These are phyloP conservation scores for Vitis hybrid DNA, from an alignment of 177 flowering plant genomes.

Conservation along the genomic window DNA sequence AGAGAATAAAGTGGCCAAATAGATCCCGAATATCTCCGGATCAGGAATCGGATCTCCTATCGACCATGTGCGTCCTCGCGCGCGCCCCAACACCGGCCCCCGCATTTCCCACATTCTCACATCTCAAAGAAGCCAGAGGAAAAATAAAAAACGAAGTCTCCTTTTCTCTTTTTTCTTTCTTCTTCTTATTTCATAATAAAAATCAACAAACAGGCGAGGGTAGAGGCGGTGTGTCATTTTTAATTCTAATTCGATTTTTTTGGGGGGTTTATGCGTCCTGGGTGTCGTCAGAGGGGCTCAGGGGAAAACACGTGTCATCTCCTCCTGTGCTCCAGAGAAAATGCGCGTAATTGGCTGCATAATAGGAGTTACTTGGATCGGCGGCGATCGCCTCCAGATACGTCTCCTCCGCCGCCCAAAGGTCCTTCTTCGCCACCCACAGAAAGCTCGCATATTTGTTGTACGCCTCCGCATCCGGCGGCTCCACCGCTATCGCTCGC, in stretches of 20 bases:
- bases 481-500: conserved; percentile 53
- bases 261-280: neutral
- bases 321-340: conserved; percentile 92
- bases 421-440: conserved; percentile 73
- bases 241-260: neutral
- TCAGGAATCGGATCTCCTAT: too few relatives aligned
- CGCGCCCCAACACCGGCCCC: neutral
- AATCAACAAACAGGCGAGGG: neutral
- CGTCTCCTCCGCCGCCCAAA: conserved; percentile 82
- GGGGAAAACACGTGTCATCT: conserved; percentile 85
- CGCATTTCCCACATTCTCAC: neutral
- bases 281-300: conserved; percentile 23
- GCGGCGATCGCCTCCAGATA: conserved; percentile 76
- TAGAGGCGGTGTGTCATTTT: neutral
- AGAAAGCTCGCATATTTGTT: conserved; percentile 72
- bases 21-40: too few relatives aligned
- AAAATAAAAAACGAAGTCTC: neutral
- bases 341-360: conserved; percentile 77
- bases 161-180: neutral
- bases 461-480: conserved; percentile 72
- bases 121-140: neutral
- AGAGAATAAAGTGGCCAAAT: too few relatives aligned
- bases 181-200: neutral
- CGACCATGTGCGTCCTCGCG: neutral
- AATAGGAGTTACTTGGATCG: conserved; percentile 61